Percentiles rank a stretch among this genome's conserved stretches.
phyloP scores from a whole-genome alignment of 805 yeast species.

The Suhomyces sp. region DNA sequence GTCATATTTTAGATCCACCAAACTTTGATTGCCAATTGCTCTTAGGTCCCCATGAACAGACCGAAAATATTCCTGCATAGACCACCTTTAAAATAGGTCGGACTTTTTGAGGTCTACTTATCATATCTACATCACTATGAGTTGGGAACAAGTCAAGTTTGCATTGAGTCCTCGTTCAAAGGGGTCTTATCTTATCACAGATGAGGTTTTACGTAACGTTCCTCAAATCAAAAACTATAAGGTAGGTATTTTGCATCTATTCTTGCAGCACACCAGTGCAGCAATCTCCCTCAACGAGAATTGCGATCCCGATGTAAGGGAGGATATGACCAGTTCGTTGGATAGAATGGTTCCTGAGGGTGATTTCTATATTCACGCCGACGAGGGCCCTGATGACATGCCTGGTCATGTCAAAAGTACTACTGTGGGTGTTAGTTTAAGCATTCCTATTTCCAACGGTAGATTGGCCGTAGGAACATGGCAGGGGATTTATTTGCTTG shows the following conservation, averaged over 20 bases:
- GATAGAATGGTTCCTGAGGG: constrained; percentile 69
- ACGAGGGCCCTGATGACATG: constrained; percentile 84
- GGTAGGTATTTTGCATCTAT: constrained; percentile 62
- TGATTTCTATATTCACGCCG: constrained; percentile 56
- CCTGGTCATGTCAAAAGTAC: constrained; percentile 71
- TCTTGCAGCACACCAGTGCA: constrained; percentile 78
- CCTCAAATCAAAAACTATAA: constrained; percentile 61
- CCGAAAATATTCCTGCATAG: background rate
- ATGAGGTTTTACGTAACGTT: constrained; percentile 53
- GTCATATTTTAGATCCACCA: no score
- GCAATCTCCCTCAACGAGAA: constrained; percentile 76
- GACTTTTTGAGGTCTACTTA: background rate
- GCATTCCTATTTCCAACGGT: constrained; percentile 71
- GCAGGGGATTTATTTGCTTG: constrained; percentile 80
- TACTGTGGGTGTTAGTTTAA: constrained; percentile 53
- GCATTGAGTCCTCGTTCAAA: constrained; percentile 54
- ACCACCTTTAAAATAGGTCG: background rate
- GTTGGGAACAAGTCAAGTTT: constrained; percentile 61
- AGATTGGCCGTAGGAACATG: constrained; percentile 72
- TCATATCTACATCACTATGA: background rate
- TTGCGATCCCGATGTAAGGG: constrained; percentile 74
- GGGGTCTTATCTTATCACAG: constrained; percentile 71
- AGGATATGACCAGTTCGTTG: constrained; percentile 62
- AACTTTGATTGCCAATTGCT: no score
- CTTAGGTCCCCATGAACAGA: background rate